phyloP scores from a whole-genome alignment of 495 filamentous ascomycete genomes.

The Hypoxylon rickii region DNA sequence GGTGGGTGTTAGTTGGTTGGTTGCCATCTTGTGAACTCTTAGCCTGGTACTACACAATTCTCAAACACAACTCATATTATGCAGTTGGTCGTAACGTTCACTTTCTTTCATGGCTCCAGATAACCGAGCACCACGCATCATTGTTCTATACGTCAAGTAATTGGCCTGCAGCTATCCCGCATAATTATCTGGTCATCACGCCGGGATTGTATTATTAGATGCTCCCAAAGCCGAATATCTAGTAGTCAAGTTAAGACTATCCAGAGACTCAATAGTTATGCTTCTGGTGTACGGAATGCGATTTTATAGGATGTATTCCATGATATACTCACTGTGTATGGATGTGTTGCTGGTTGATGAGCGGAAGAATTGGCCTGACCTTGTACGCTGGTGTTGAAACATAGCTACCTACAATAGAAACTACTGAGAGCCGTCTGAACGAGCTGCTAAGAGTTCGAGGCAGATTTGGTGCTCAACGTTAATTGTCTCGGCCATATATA shows the following conservation, averaged over 20 bases:
- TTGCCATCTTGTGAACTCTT: background rate
- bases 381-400: background rate
- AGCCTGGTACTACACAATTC: slow-evolving; percentile 8
- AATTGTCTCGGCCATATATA: slow-evolving; percentile 34
- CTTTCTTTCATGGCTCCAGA: background rate
- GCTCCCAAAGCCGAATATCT: no score
- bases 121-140: background rate
- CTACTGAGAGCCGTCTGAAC: background rate
- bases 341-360: background rate
- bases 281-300: background rate
- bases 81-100: slow-evolving; percentile 13
- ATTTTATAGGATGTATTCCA: background rate
- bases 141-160: background rate
- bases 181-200: background rate
- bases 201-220: background rate
- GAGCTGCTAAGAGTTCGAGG: background rate
- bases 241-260: no score
- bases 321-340: background rate
- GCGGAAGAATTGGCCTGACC: background rate
- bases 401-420: background rate
- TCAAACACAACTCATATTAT: slow-evolving; percentile 17
- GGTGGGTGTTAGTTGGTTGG: slow-evolving; percentile 24
- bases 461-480: slow-evolving; percentile 5
- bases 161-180: background rate
- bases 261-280: no score